Base-by-base conservation (phyloP, 768 basidiomycete genomes). In the Pholiota conissans region DNA sequence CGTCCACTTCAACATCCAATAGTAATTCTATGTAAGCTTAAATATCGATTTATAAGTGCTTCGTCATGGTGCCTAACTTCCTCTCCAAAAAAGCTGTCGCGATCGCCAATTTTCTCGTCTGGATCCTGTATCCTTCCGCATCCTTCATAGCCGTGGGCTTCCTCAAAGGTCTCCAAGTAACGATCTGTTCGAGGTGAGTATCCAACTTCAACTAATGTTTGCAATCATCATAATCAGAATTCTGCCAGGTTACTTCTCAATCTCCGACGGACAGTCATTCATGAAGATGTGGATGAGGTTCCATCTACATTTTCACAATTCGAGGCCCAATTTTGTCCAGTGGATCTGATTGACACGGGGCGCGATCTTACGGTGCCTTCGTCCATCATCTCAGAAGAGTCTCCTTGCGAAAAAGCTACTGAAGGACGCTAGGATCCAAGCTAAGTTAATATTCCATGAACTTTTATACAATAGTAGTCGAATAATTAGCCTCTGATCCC, bases 151-250 rank as follows among this genome's bases (percentile, higher is more conserved):
- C 53, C 0, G 52, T 59, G 10, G 39, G 22, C 6, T 22, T 59
- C 7, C 39, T 54, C 13, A 59, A 59, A 49, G 35, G 52, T 27
- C 52, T 55, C 16, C 58, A 59, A 26, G 48, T 42, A 5, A 55
- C 58, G 10, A 59, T 59, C 1, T 59, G 58, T n/a, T 59, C 58
- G 16, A 55, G 58, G 58, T 55, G 35, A 22, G 37, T 16, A 2
- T 24, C 18, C 1, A 20, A 42, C 10, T 24, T 24, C 2, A 7
- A 42, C n/a, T 3, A 45, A 45, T 24, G 22, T 45, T 10, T 7
- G 11, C 24, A 22, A 22, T 5, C n/a, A 45, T 20, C 6, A 45
- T 22, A 10, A 10, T 20, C 18, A 3, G 6, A n/a, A 7, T 5
- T 26, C 34, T 24, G 5, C 2, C 34, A 58, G 57, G 48, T 27